Percentiles rank a stretch among this genome's conserved stretches.
These are phyloP conservation scores for Tulasnella sp. DNA, from an alignment of 768 basidiomycete genomes.

Conservation along the genomic window DNA sequence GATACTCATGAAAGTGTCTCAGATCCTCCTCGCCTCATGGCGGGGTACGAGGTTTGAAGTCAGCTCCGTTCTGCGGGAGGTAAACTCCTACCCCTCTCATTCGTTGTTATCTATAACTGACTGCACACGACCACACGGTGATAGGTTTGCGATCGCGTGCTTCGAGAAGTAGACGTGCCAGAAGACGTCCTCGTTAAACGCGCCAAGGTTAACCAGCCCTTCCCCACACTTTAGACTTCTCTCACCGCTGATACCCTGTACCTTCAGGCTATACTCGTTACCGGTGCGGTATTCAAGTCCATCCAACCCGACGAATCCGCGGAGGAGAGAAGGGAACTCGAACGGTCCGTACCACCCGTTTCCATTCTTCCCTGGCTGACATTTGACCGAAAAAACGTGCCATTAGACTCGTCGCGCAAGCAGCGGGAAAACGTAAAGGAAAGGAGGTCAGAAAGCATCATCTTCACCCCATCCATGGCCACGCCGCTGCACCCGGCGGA, in stretches of 20 bases:
- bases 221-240: neutral
- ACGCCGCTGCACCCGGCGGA: no score
- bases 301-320: slow-evolving; percentile 81
- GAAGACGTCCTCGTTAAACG: slow-evolving; percentile 65
- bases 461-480: no score
- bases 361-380: slow-evolving; percentile 2
- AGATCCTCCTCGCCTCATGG: slow-evolving; percentile 97
- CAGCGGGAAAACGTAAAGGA: slow-evolving; percentile 36
- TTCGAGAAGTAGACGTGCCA: slow-evolving; percentile 63
- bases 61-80: slow-evolving; percentile 73
- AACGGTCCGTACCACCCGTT: slow-evolving; percentile 45
- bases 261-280: slow-evolving; percentile 64
- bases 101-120: slow-evolving; percentile 12
- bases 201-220: slow-evolving; percentile 49
- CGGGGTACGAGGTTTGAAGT: slow-evolving; percentile 94
- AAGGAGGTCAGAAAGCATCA: slow-evolving; percentile 17
- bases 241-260: neutral
- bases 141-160: slow-evolving; percentile 68
- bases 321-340: slow-evolving; percentile 86
- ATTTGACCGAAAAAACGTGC: slow-evolving; percentile 9
- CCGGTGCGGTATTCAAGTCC: slow-evolving; percentile 81
- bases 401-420: slow-evolving; percentile 72
- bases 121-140: no score
- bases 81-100: slow-evolving; percentile 18
- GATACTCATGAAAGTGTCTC: neutral